Conservation (phyloP, 176 grass and related monocot genomes). For the Areca catechu region DNA sequence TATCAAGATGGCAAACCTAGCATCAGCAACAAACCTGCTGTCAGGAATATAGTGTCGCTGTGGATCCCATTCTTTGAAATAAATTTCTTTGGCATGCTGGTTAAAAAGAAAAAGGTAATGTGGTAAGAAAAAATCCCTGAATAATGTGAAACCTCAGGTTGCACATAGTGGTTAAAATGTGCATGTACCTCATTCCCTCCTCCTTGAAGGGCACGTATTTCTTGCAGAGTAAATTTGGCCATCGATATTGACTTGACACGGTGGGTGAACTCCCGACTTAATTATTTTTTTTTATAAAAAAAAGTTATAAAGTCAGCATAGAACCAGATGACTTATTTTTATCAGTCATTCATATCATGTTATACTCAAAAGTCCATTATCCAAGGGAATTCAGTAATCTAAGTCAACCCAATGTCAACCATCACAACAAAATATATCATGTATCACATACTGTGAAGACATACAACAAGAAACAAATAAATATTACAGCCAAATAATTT, state of each 20-base stretch:
- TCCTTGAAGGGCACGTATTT: conserved; percentile 50
- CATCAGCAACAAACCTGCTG: conserved; percentile 39
- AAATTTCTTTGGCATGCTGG: conserved; percentile 47
- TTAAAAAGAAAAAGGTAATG: conserved; percentile 4
- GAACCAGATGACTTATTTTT: neutral
- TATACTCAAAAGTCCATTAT: no score
- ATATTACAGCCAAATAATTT: no score
- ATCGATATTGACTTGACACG: conserved; percentile 68
- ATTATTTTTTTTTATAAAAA: conserved; percentile 20
- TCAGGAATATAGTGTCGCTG: conserved; percentile 35
- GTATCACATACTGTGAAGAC: no score
- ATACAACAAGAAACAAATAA: no score
- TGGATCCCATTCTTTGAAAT: conserved; percentile 61
- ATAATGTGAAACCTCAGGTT: neutral
- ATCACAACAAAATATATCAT: no score
- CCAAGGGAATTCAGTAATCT: no score
- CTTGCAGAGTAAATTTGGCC: conserved; percentile 55
- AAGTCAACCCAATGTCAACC: no score
- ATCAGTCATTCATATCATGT: no score
- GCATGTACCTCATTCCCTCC: conserved; percentile 47
- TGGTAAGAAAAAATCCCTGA: neutral
- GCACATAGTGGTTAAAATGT: no score
- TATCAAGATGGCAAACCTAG: conserved; percentile 7
- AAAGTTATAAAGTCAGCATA: conserved; percentile 8
- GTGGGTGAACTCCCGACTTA: conserved; percentile 53